These are phyloP conservation scores for Acanthamoeba healyi DNA, from an alignment of 208 protist species.

Conservation along the genomic window DNA sequence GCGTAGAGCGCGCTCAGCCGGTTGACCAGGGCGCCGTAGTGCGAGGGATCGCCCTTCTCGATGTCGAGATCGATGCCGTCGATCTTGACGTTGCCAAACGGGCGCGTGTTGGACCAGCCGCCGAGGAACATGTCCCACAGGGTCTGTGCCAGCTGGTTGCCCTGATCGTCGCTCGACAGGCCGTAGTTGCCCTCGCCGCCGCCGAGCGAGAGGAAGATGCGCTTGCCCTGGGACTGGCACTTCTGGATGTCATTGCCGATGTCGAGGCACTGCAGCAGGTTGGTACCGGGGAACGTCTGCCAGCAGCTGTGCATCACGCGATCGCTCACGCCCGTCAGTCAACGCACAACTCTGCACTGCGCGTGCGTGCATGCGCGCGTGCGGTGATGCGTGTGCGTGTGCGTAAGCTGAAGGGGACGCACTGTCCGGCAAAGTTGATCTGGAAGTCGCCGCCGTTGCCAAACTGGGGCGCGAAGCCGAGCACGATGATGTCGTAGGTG, in stretches of 20 bases:
- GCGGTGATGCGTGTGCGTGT: too few relatives aligned
- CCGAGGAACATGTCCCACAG: slow-evolving; percentile 82
- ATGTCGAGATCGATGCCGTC: slow-evolving; percentile 82
- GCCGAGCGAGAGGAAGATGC: slow-evolving; percentile 71
- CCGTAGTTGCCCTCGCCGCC: slow-evolving; percentile 74
- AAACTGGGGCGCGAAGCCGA: slow-evolving; percentile 70
- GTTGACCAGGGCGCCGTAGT: slow-evolving; percentile 77
- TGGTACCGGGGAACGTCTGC: not conserved
- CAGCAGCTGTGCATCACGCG: not conserved
- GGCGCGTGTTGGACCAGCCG: slow-evolving; percentile 63
- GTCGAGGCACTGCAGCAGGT: slow-evolving; percentile 37
- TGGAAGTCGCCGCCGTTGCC: slow-evolving; percentile 37
- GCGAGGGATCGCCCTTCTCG: slow-evolving; percentile 56
- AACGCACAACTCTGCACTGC: too few relatives aligned
- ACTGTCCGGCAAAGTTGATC: slow-evolving; percentile 21
- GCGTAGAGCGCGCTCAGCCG: not conserved
- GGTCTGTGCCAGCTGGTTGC: slow-evolving; percentile 17
- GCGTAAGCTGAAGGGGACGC: slow-evolving; percentile 11
- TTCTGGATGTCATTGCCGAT: slow-evolving; percentile 65
- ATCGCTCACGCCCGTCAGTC: not conserved
- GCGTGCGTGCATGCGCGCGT: too few relatives aligned
- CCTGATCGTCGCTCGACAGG: slow-evolving; percentile 56
- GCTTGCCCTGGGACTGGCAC: slow-evolving; percentile 75
- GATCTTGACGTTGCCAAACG: slow-evolving; percentile 74
- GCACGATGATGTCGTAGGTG: slow-evolving; percentile 79